Evolutionary conservation across 345 rosid genomes (phyloP).

Genomic region (Eucalyptus polybractea): DNA sequence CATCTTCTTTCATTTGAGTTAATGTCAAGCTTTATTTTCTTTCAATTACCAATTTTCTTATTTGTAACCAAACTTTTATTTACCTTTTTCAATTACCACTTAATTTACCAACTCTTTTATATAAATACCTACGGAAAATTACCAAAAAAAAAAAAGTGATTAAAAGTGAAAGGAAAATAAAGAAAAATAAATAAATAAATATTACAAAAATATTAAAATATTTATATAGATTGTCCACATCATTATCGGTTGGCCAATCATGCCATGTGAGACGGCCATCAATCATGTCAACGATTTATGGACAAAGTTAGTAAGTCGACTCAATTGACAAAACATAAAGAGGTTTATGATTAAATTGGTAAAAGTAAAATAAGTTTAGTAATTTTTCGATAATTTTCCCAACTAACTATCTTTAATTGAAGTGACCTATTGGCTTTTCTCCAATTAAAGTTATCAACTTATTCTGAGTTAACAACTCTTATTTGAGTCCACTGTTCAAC

Average conservation of each 20-base stretch:
- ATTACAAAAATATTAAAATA: no score
- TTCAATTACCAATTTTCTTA: background rate
- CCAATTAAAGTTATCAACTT: background rate
- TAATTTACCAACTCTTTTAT: background rate
- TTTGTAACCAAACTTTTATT: background rate
- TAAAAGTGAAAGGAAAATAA: no score
- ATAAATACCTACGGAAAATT: background rate
- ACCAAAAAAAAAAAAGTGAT: background rate
- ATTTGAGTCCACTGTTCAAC: background rate
- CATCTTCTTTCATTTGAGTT: background rate
- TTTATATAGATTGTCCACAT: no score
- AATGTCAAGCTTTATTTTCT: background rate
- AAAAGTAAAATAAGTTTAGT: background rate
- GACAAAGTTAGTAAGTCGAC: accelerated
- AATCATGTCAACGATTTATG: accelerated
- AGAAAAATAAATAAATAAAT: no score
- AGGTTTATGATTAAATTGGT: no score
- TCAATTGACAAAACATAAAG: no score
- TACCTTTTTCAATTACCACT: background rate
- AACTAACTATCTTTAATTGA: background rate
- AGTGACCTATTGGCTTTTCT: background rate
- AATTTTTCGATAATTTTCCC: background rate
- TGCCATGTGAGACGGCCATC: accelerated
- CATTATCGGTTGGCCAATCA: accelerated
- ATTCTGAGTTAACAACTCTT: background rate